Evolutionary conservation across 2,329 filamentous ascomycete genomes (phyloP), one percentile per base, ranked within the genome.

Genomic region (Aspergillus costaricaensis): DNA sequence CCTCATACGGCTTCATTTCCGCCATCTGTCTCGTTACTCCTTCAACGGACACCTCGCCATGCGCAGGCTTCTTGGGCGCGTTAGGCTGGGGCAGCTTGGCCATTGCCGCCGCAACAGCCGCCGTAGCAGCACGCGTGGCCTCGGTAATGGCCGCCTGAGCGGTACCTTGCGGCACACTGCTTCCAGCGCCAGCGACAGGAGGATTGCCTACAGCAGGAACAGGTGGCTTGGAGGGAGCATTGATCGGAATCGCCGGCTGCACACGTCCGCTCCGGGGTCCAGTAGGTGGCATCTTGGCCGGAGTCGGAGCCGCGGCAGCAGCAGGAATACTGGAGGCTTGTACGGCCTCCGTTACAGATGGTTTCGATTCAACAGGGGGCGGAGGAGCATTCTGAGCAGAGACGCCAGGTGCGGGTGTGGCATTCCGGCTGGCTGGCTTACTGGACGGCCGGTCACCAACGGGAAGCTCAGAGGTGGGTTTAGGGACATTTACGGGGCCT

Each of bases 91-190:
- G 73, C 39, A 83, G 65, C 62, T 83, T 83, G 15, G 81, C 81
- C 81, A 83, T 82, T 3, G 81, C 81, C 19, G 78, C 77, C 25
- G 79, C 80, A 55, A 83, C 81, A 36, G 81, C 81, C 54, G 80
- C 79, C 49, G 78, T 79, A n/a, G 81, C 80, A 38, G 80, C 78
- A 57, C 77, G 76, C 49, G 79, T 80, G 7, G 80, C 81, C 65
- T 82, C 79, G 36, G 80, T 78, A 65, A 80, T 76, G 2, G 77
- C 75, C 27, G 74, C 70, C 55, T 73, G 70, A 32, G 70, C 65
- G n/a, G 66, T 65, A 36, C 70, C 69, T 57, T 74, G 73, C 14
- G 71, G 62, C n/a, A 65, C 64, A 56, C 63, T 68, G 36, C 64
- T 70, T 10, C 67, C 69, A 44, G 67, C 55, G 47, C 67, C 66